Conservation (phyloP, 768 basidiomycete species). For the Tulasnella sp. region DNA sequence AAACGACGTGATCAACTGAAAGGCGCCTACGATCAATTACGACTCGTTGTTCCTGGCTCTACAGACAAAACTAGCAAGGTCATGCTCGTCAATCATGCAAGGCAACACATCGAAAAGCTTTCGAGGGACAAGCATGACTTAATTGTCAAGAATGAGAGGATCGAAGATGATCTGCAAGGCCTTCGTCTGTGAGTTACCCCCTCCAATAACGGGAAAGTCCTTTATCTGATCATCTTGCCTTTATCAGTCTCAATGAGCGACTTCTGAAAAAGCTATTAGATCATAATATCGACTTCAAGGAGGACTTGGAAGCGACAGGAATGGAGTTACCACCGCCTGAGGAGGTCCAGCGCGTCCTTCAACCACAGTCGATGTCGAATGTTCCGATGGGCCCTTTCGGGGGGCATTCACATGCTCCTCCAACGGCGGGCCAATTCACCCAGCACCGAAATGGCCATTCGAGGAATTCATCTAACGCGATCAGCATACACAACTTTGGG, state of each 20-base stretch:
- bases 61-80: conserved; percentile 19
- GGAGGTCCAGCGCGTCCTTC: background rate
- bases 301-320: background rate
- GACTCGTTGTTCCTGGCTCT: conserved; percentile 7
- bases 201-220: background rate
- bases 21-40: conserved; percentile 15
- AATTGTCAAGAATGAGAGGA: background rate
- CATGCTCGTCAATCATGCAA: conserved; percentile 8
- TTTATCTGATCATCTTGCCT: background rate
- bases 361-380: background rate
- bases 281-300: conserved; percentile 11
- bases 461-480: background rate
- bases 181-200: background rate
- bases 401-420: background rate
- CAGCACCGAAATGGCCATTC: conserved; percentile 5
- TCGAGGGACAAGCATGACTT: background rate
- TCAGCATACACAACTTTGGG: no score
- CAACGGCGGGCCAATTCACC: background rate
- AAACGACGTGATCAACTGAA: conserved; percentile 18
- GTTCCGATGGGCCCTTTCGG: background rate
- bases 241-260: conserved; percentile 4
- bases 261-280: background rate
- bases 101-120: conserved; percentile 12
- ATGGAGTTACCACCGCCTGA: background rate
- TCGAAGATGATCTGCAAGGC: background rate